These are phyloP conservation scores for Ogataea nakhonphanomensis DNA, from an alignment of 805 yeast genomes.

Conservation along the genomic window DNA sequence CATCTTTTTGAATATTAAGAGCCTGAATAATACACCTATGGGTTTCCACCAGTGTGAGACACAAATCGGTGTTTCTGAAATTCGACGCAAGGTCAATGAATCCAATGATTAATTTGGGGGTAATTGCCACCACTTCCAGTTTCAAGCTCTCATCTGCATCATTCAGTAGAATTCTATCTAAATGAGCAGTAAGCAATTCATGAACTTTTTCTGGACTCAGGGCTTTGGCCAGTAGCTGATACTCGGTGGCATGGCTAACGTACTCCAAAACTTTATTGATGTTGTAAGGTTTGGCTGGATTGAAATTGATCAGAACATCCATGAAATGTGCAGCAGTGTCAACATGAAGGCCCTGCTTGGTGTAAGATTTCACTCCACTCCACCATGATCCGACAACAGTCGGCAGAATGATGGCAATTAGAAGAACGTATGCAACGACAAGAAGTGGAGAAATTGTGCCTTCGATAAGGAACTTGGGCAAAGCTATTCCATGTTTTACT, in stretches of 20 bases:
- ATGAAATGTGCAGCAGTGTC: conserved; percentile 79
- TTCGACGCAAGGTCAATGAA: conserved; percentile 77
- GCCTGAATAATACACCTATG: conserved; percentile 77
- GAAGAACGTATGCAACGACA: conserved; percentile 56
- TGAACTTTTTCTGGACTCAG: conserved; percentile 46
- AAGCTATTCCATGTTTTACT: conserved; percentile 86
- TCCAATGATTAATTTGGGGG: conserved; percentile 66
- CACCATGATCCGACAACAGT: conserved; percentile 85
- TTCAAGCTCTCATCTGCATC: conserved; percentile 40
- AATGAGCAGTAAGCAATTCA: conserved; percentile 51
- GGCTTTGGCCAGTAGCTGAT: conserved; percentile 39
- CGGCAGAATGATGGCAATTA: conserved; percentile 80
- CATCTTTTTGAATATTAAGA: conserved; percentile 40
- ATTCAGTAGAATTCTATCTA: conserved; percentile 45
- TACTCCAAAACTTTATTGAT: conserved; percentile 55
- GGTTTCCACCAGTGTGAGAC: conserved; percentile 58
- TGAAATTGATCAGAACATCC: conserved; percentile 66
- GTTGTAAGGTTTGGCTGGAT: conserved; percentile 64
- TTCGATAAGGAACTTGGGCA: conserved; percentile 88
- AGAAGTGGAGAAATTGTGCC: conserved; percentile 69
- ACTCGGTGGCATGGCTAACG: conserved; percentile 67
- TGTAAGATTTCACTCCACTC: conserved; percentile 73
- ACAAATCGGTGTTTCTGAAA: conserved; percentile 70
- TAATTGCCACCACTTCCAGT: conserved; percentile 55
- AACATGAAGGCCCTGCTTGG: conserved; percentile 78